phyloP scores from a whole-genome alignment of 2,329 filamentous ascomycete genomes.

The Phoma herbarum region DNA sequence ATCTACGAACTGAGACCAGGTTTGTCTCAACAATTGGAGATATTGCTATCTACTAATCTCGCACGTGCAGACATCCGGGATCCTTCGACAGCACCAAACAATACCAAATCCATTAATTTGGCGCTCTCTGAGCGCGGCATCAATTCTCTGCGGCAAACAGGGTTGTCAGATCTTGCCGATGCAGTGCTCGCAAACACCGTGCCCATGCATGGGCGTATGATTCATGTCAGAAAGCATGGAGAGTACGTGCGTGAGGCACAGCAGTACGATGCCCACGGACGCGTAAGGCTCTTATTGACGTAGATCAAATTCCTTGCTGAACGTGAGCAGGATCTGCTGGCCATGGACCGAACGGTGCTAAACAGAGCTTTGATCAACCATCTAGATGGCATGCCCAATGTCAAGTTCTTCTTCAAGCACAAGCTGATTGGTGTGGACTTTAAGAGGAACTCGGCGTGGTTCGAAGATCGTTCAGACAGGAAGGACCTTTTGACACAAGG shows the following conservation, averaged over 20 bases:
- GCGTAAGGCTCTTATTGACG: slow-evolving; percentile 64
- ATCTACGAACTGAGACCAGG: slow-evolving; percentile 93
- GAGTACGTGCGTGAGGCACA: slow-evolving; percentile 80
- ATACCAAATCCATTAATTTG: slow-evolving; percentile 98
- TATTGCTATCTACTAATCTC: not conserved
- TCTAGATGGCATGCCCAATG: slow-evolving; percentile 84
- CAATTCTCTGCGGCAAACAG: slow-evolving; percentile 79
- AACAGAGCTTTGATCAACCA: slow-evolving; percentile 87
- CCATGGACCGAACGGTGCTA: slow-evolving; percentile 82
- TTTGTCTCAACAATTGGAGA: slow-evolving; percentile 56
- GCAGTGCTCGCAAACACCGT: slow-evolving; percentile 80
- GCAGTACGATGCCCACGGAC: slow-evolving; percentile 86
- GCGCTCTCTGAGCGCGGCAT: slow-evolving; percentile 94
- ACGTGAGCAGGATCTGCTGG: slow-evolving; percentile 74
- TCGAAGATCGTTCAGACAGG: slow-evolving; percentile 65
- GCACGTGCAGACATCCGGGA: slow-evolving; percentile 78
- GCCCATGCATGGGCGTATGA: slow-evolving; percentile 96
- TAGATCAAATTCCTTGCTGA: slow-evolving; percentile 21
- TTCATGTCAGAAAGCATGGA: slow-evolving; percentile 77
- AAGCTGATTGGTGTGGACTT: slow-evolving; percentile 94
- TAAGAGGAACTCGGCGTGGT: slow-evolving; percentile 80
- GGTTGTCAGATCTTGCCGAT: slow-evolving; percentile 72
- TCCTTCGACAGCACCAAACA: slow-evolving; percentile 81
- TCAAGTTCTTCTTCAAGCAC: slow-evolving; percentile 91
- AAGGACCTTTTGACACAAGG: slow-evolving; percentile 37